Percentiles rank a stretch among this genome's conserved stretches.
These are phyloP conservation scores for Mycena epipterygia DNA, from an alignment of 768 basidiomycete species.

Conservation along the genomic window DNA sequence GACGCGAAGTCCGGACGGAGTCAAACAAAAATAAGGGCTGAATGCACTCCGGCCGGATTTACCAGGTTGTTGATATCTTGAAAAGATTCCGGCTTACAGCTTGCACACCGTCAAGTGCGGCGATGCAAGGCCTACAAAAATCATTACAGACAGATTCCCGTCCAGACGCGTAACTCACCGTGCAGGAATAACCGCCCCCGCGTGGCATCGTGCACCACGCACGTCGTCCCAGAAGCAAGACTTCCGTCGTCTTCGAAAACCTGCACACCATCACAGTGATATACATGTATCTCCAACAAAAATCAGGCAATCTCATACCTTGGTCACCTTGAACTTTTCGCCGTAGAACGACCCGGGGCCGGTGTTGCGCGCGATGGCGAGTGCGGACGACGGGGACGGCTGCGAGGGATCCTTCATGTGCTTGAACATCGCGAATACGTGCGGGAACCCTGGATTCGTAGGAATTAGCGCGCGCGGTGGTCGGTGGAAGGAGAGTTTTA, in stretches of 20 bases:
- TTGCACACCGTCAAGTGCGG: conserved; percentile 52
- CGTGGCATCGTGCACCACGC: conserved; percentile 67
- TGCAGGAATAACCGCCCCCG: conserved; percentile 69
- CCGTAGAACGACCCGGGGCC: conserved; percentile 67
- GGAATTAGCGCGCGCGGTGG: neutral
- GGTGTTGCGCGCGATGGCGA: conserved; percentile 67
- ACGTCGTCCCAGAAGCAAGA: conserved; percentile 68
- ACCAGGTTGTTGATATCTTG: too few species aligned
- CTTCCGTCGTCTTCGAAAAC: conserved; percentile 78
- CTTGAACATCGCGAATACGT: conserved; percentile 50
- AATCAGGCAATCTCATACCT: conserved; percentile 50
- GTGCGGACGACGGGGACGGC: conserved; percentile 61
- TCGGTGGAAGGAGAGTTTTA: conserved; percentile 39
- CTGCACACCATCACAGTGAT: conserved; percentile 49
- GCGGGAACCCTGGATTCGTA: conserved; percentile 59
- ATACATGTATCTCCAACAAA: too few species aligned
- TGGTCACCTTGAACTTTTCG: conserved; percentile 71
- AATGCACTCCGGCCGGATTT: too few species aligned
- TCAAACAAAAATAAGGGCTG: too few species aligned
- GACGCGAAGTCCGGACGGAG: too few species aligned
- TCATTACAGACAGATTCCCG: conserved; percentile 8
- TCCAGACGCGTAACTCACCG: conserved; percentile 55
- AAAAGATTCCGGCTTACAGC: too few species aligned
- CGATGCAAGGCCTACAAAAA: conserved; percentile 45
- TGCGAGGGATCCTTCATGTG: conserved; percentile 59